phyloP scores from a whole-genome alignment of 768 basidiomycete genomes.

The Podaxis carcinomalis region DNA sequence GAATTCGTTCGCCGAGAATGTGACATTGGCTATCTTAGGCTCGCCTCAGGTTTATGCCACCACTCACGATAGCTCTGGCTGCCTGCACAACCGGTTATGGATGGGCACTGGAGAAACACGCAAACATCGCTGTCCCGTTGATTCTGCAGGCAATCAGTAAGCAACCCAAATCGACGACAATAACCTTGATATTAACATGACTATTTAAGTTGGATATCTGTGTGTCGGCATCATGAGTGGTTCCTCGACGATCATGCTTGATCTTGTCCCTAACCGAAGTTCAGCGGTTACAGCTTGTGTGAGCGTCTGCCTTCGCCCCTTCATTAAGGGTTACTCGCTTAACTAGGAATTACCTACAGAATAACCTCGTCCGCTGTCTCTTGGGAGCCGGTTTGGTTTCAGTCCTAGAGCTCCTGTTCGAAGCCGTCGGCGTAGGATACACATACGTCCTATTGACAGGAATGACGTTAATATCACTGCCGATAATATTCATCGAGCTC shows the following conservation, averaged over 20 bases:
- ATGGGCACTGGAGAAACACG: slow-evolving; percentile 49
- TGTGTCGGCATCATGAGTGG: slow-evolving; percentile 48
- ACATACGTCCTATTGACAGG: slow-evolving; percentile 61
- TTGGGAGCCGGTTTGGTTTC: slow-evolving; percentile 59
- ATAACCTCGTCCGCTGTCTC: slow-evolving; percentile 65
- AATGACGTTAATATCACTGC: slow-evolving; percentile 40
- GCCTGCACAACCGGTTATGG: slow-evolving; percentile 53
- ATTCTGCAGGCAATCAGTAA: slow-evolving; percentile 39
- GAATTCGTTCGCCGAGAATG: background rate
- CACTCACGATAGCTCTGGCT: slow-evolving; percentile 26
- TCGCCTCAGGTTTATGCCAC: slow-evolving; percentile 16
- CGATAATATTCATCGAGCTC: slow-evolving; percentile 47
- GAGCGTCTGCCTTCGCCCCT: slow-evolving; percentile 19
- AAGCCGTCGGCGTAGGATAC: slow-evolving; percentile 62
- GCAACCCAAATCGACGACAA: slow-evolving; percentile 7
- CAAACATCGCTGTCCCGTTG: slow-evolving; percentile 49
- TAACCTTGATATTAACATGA: background rate
- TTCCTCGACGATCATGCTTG: slow-evolving; percentile 59
- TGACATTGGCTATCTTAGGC: slow-evolving; percentile 12
- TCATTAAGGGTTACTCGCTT: background rate
- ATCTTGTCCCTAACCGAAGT: slow-evolving; percentile 56
- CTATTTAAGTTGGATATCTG: slow-evolving; percentile 43
- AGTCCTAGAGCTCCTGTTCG: slow-evolving; percentile 58
- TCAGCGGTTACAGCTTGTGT: slow-evolving; percentile 73
- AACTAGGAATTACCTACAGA: slow-evolving; percentile 33